Evolutionary conservation across 345 rosid genomes (phyloP).

Genomic region (Melaleuca quinquenervia): DNA sequence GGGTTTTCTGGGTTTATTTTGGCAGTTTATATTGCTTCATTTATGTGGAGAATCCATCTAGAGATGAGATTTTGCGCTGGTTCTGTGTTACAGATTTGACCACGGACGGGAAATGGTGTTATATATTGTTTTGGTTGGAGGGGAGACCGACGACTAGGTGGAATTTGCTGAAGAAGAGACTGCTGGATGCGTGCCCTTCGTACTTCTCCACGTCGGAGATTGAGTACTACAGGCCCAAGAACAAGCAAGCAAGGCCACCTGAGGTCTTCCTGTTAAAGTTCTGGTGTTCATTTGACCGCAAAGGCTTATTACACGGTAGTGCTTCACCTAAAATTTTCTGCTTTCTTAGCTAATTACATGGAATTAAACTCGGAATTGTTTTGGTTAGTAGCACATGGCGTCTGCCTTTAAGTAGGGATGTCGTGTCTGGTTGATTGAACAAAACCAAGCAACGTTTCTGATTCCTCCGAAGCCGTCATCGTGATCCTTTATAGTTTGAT

Average conservation of each 20-base stretch:
- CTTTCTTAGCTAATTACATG: not conserved
- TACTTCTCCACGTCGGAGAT: constrained; percentile 45
- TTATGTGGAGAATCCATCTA: not conserved
- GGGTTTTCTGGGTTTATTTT: not conserved
- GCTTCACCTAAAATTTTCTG: not conserved
- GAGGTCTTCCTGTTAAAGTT: constrained; percentile 54
- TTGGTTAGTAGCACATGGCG: not conserved
- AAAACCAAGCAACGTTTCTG: not conserved
- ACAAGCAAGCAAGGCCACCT: constrained; percentile 28
- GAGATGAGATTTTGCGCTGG: not conserved
- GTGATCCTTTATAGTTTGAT: not conserved
- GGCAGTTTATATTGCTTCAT: not conserved
- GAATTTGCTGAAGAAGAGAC: constrained; percentile 48
- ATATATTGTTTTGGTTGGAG: constrained; percentile 52
- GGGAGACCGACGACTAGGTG: constrained; percentile 43
- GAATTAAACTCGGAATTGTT: not conserved
- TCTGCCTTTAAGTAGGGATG: not conserved
- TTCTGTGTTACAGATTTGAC: constrained; percentile 29
- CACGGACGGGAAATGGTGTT: constrained; percentile 75
- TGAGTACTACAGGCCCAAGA: constrained; percentile 23
- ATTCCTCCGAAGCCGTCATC: not conserved
- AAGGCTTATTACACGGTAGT: constrained; percentile 49
- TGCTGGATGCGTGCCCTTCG: constrained; percentile 62
- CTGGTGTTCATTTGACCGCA: constrained; percentile 50
- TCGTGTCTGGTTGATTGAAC: not conserved